Base-by-base conservation (phyloP, 2,329 filamentous ascomycete species). In the Cladorrhinum sp. region DNA sequence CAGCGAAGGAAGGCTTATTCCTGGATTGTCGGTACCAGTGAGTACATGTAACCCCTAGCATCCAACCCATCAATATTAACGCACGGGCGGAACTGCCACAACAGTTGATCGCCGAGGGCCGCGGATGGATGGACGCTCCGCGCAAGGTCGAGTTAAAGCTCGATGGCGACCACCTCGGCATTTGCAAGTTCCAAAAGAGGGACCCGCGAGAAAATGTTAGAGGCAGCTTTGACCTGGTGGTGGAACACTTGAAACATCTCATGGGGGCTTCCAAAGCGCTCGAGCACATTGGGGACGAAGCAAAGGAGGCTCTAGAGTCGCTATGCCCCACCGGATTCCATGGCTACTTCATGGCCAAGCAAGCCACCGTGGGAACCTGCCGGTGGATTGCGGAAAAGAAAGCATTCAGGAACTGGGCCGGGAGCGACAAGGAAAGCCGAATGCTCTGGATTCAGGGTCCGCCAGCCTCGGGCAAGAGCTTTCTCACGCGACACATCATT, bases 371-470 rank as follows among this genome's bases (percentile, higher is more conserved):
- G 13, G 59, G 55, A 5, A 55, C 55, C 16, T 58, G 55, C 12
- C 18, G 12, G 5, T 55, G 59, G 50, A 55, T 61, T 27, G 18
- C 2, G 5, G 18, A 60, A 23, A 24, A 23, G 18, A 25, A 53
- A 3, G 49, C 29, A 20, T 58, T 61, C 50, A 13, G 23, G 18
- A 20, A 57, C 10, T 58, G 59, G 59, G 13, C 27, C 13, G 51
- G 20, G 9, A 32, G 55, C 16, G 25, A 50, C 3, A 23, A 20
- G 1, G 59, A 55, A 13, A 61, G 49, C 7, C 50, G 54, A 20
- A 55, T 50, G 27, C 59, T 61, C 4, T 61, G 59, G 59, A 58
- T 61, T 22, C 50, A 55, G 9, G 55, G 59, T 3, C 55, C 50
- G 1, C 59, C 50, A 13, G 51, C 50, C 1, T 50, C 29, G 6